phyloP scores from a whole-genome alignment of 169 alveolate genomes.

The Babesia sp. region DNA sequence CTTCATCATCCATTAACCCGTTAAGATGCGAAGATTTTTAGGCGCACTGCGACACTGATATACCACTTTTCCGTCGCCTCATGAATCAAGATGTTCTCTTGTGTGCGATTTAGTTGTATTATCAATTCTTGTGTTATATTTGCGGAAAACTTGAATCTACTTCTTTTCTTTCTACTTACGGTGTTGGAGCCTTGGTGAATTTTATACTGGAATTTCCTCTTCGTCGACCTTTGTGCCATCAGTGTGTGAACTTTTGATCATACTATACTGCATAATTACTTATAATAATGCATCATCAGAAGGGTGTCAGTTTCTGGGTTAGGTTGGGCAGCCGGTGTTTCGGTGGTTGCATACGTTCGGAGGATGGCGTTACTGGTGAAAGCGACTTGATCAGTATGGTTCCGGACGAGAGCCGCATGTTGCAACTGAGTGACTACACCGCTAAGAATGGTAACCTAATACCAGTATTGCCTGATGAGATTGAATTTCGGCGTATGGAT shows the following conservation, averaged over 20 bases:
- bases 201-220: too few relatives aligned
- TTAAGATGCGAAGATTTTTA: not conserved
- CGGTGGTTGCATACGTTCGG: constrained; percentile 10
- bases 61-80: constrained; percentile 4
- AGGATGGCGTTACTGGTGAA: not conserved
- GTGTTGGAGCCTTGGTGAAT: too few relatives aligned
- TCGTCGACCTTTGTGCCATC: too few relatives aligned
- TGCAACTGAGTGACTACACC: constrained; percentile 25
- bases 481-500: constrained; percentile 20
- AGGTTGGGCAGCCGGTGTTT: not conserved
- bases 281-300: not conserved
- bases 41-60: constrained; percentile 36
- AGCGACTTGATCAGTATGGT: constrained; percentile 10
- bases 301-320: not conserved
- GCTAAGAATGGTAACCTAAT: not conserved
- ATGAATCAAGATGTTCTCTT: too few relatives aligned
- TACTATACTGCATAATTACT: not conserved
- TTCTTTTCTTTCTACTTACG: too few relatives aligned
- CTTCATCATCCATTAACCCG: not conserved
- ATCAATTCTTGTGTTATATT: too few relatives aligned
- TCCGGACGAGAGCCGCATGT: not conserved
- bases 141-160: too few relatives aligned
- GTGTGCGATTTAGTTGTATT: too few relatives aligned
- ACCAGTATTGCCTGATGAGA: constrained; percentile 25
- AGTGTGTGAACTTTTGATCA: too few relatives aligned